Evolutionary conservation across 192 early-diverging fungal species (phyloP).

Genomic region (Coemansia nantahalensis): DNA sequence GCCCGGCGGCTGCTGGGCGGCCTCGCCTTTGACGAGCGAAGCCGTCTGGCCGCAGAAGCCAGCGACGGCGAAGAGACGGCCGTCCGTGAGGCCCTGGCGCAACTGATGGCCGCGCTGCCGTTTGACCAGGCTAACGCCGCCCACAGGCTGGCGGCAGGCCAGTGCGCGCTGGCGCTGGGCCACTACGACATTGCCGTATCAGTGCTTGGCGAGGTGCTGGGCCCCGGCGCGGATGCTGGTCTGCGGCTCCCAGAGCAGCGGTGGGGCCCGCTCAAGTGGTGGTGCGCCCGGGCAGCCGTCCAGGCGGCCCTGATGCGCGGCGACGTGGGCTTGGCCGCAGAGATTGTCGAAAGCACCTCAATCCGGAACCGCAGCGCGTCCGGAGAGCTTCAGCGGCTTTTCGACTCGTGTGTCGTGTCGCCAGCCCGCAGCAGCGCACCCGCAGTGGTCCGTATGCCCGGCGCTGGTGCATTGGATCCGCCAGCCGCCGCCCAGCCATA

Average conservation of each 20-base stretch:
- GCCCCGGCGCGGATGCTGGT: background rate
- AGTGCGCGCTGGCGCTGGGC: conserved; percentile 30
- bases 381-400: background rate
- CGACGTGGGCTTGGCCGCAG: conserved; percentile 20
- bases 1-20: background rate
- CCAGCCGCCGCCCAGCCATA: background rate
- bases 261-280: conserved; percentile 35
- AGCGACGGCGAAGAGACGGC: background rate
- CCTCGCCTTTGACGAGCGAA: background rate
- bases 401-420: background rate
- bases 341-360: conserved; percentile 1
- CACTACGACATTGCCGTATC: conserved; percentile 26
- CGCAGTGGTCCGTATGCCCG: background rate
- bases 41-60: background rate
- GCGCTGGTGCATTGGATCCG: no score
- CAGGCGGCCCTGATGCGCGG: conserved; percentile 30
- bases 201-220: conserved; percentile 14
- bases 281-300: conserved; percentile 29
- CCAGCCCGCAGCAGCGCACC: background rate
- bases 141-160: conserved; percentile 24
- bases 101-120: conserved; percentile 12
- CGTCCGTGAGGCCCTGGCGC: conserved; percentile 7
- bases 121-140: conserved; percentile 10
- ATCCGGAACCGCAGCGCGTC: conserved; percentile 3
- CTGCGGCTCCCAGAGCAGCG: no score